These are phyloP conservation scores for Yarrowia osloensis DNA, from an alignment of 805 yeast species.

Conservation along the genomic window DNA sequence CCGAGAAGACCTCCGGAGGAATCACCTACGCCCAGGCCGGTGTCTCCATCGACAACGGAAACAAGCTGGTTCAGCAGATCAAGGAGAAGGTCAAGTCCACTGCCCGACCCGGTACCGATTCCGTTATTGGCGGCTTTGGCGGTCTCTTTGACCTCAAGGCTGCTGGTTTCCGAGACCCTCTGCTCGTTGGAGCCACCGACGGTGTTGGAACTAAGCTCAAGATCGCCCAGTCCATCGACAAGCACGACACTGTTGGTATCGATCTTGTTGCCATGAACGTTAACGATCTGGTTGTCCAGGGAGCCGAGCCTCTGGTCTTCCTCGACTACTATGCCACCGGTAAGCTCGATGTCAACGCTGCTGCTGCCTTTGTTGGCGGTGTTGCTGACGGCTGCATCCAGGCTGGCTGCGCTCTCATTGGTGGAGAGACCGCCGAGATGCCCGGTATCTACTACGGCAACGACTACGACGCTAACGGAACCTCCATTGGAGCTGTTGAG, in stretches of 20 bases:
- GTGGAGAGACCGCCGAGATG: slow-evolving; percentile 99
- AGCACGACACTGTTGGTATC: slow-evolving; percentile 97
- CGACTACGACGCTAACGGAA: slow-evolving; percentile 97
- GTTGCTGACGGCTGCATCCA: slow-evolving; percentile 95
- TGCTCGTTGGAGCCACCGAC: slow-evolving; percentile 96
- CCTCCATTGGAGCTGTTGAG: slow-evolving; percentile 95
- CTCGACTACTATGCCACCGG: slow-evolving; percentile 97
- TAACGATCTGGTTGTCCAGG: slow-evolving; percentile 96
- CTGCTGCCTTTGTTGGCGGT: slow-evolving; percentile 87
- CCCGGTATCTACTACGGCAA: slow-evolving; percentile 97
- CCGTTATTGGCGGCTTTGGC: slow-evolving; percentile 98
- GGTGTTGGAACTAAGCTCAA: slow-evolving; percentile 98
- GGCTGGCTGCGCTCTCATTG: slow-evolving; percentile 96
- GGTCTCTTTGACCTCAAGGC: slow-evolving; percentile 88
- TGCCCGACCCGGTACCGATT: slow-evolving; percentile 92
- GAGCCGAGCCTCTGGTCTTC: slow-evolving; percentile 96
- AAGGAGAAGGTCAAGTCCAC: slow-evolving; percentile 90
- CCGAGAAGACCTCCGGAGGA: slow-evolving; percentile 38
- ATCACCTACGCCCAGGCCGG: slow-evolving; percentile 95
- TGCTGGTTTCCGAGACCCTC: slow-evolving; percentile 77
- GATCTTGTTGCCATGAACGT: slow-evolving; percentile 99
- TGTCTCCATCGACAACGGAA: slow-evolving; percentile 96
- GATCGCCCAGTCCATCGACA: slow-evolving; percentile 85
- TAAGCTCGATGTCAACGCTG: slow-evolving; percentile 76
- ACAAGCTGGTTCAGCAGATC: slow-evolving; percentile 83